Percentiles rank a stretch among this genome's conserved stretches.
Evolutionary conservation across 164 flowering plant genomes (phyloP).

Genomic region (Macadamia tetraphylla): DNA sequence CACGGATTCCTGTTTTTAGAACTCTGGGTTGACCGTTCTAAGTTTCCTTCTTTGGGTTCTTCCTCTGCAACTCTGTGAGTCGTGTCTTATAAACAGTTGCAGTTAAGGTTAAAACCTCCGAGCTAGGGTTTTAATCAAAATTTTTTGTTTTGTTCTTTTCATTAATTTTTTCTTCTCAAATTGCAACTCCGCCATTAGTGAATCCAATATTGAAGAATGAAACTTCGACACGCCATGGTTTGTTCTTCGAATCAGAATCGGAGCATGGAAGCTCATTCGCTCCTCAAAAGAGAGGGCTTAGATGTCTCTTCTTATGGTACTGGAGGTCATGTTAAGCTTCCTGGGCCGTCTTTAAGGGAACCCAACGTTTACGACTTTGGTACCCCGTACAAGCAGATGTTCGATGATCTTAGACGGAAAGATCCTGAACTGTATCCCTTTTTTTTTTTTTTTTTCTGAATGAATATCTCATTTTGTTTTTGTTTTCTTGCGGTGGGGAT

Average conservation of each 20-base stretch:
- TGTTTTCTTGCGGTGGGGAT: neutral
- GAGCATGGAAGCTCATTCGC: constrained; percentile 75
- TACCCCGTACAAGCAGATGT: constrained; percentile 94
- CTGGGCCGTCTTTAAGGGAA: constrained; percentile 92
- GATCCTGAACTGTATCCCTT: constrained; percentile 86
- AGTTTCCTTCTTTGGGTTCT: too few species aligned
- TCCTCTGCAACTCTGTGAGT: too few species aligned
- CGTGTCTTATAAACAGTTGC: too few species aligned
- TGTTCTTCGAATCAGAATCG: constrained; percentile 82
- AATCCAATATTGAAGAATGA: constrained; percentile 30
- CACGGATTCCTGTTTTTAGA: too few species aligned
- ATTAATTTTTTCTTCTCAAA: neutral
- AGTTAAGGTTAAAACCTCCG: too few species aligned
- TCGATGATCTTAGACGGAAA: constrained; percentile 85
- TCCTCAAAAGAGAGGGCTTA: constrained; percentile 76
- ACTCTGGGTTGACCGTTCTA: too few species aligned
- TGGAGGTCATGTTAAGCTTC: constrained; percentile 95
- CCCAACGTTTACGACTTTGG: constrained; percentile 98
- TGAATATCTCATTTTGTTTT: neutral
- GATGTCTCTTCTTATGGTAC: constrained; percentile 91
- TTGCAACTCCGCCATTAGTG: too few species aligned
- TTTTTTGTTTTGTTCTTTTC: neutral
- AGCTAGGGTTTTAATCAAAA: too few species aligned
- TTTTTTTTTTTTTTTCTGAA: neutral
- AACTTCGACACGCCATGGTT: constrained; percentile 65